These are phyloP conservation scores for Aegilops bicornis DNA, from an alignment of 176 grass and related monocot species.

Conservation along the genomic window DNA sequence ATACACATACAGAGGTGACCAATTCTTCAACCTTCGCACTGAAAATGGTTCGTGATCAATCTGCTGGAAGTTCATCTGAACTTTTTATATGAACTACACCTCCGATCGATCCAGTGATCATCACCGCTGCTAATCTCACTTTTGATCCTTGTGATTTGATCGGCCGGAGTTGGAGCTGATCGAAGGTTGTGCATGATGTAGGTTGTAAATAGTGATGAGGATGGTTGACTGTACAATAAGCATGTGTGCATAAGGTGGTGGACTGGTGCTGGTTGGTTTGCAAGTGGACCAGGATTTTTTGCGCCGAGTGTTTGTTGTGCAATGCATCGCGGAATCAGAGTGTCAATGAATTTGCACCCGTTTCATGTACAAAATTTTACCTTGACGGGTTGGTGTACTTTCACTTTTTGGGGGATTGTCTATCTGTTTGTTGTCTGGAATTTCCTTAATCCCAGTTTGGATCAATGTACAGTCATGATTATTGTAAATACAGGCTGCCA, in stretches of 20 bases:
- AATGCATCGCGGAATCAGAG: no score
- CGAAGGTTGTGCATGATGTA: background rate
- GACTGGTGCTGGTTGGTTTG: background rate
- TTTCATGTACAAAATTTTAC: background rate
- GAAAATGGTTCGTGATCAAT: background rate
- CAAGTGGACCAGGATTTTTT: background rate
- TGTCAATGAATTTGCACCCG: background rate
- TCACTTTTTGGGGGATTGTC: no score
- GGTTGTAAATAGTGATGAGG: conserved; percentile 33
- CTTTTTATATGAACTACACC: background rate
- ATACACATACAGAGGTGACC: conserved; percentile 5
- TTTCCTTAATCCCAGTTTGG: no score
- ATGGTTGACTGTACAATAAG: background rate
- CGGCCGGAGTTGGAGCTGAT: background rate
- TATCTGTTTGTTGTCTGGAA: no score
- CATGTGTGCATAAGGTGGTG: background rate
- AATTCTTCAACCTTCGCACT: no score
- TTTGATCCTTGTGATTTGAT: background rate
- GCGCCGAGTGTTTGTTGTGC: background rate
- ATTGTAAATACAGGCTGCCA: no score
- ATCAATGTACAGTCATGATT: no score
- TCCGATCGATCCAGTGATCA: background rate
- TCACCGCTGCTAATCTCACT: background rate
- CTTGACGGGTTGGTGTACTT: background rate
- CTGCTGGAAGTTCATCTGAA: background rate